Conservation (phyloP, 2,329 filamentous ascomycete genomes). For the Fusarium humuli region DNA sequence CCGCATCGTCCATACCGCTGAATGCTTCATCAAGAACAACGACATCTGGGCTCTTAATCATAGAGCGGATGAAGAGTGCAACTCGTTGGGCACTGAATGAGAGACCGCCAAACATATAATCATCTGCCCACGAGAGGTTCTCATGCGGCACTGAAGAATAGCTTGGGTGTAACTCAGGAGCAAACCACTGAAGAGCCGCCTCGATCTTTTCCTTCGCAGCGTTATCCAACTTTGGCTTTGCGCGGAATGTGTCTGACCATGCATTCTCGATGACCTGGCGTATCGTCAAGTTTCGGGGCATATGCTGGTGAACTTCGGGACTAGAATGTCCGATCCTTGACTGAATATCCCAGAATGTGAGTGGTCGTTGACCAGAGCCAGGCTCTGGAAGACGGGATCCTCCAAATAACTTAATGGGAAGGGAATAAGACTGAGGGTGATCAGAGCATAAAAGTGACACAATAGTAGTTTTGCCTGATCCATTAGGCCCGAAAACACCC, state of each 20-base stretch:
- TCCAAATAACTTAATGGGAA: slow-evolving; percentile 88
- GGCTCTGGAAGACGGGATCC: slow-evolving; percentile 80
- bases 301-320: slow-evolving; percentile 93
- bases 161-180: slow-evolving; percentile 76
- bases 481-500: slow-evolving; percentile 94
- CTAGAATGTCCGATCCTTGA: slow-evolving; percentile 90
- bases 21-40: slow-evolving; percentile 90
- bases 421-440: slow-evolving; percentile 92
- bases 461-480: slow-evolving; percentile 94
- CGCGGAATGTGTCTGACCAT: slow-evolving; percentile 88
- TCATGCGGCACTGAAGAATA: slow-evolving; percentile 43
- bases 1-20: slow-evolving; percentile 82
- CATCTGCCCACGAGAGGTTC: slow-evolving; percentile 72
- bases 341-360: slow-evolving; percentile 95
- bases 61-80: slow-evolving; percentile 82
- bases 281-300: slow-evolving; percentile 81
- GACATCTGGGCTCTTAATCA: slow-evolving; percentile 84
- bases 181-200: slow-evolving; percentile 80
- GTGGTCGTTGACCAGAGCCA: slow-evolving; percentile 72
- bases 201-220: slow-evolving; percentile 71
- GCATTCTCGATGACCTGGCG: slow-evolving; percentile 84
- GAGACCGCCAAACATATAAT: slow-evolving; percentile 76
- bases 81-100: slow-evolving; percentile 87
- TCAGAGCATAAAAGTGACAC: slow-evolving; percentile 94
- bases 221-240: slow-evolving; percentile 72